Evolutionary conservation across 768 basidiomycete species (phyloP).

Genomic region (Panellus pusillus): DNA sequence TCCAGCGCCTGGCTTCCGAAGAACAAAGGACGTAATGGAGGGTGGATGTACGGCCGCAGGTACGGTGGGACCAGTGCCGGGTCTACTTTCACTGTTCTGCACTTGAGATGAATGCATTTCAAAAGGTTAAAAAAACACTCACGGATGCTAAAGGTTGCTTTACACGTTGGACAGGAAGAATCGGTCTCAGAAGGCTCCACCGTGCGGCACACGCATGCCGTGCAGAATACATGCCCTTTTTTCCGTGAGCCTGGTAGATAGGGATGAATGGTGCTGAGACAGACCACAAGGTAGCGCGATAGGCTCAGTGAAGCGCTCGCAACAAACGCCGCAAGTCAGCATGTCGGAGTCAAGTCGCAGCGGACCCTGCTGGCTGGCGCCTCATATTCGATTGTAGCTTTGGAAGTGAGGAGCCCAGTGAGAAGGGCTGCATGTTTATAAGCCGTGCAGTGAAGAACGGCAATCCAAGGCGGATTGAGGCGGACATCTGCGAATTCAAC

Average conservation of each 20-base stretch:
- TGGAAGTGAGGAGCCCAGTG: too few relatives aligned
- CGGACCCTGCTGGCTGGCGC: too few relatives aligned
- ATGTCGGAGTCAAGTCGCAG: slow-evolving; percentile 24
- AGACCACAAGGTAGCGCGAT: slow-evolving; percentile 66
- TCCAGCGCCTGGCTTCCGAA: slow-evolving; percentile 36
- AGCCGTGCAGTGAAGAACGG: too few relatives aligned
- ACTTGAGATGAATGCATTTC: neutral
- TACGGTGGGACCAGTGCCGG: slow-evolving; percentile 51
- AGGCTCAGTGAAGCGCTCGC: slow-evolving; percentile 53
- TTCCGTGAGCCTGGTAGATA: neutral
- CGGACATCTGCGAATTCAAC: too few relatives aligned
- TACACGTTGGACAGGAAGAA: slow-evolving; percentile 61
- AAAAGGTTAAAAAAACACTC: slow-evolving; percentile 15
- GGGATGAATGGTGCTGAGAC: slow-evolving; percentile 20
- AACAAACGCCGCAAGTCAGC: slow-evolving; percentile 62
- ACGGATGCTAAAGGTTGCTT: slow-evolving; percentile 57
- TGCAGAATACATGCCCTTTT: slow-evolving; percentile 66
- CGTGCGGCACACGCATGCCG: slow-evolving; percentile 51
- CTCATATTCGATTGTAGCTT: too few relatives aligned
- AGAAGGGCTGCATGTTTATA: too few relatives aligned
- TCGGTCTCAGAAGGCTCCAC: slow-evolving; percentile 46
- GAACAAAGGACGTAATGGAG: slow-evolving; percentile 57
- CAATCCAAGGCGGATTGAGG: too few relatives aligned
- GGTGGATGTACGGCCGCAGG: slow-evolving; percentile 56
- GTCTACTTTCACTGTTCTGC: slow-evolving; percentile 44